These are phyloP conservation scores for Pythium apleroticum DNA, from an alignment of 352 stramenopile genomes.

Conservation along the genomic window DNA sequence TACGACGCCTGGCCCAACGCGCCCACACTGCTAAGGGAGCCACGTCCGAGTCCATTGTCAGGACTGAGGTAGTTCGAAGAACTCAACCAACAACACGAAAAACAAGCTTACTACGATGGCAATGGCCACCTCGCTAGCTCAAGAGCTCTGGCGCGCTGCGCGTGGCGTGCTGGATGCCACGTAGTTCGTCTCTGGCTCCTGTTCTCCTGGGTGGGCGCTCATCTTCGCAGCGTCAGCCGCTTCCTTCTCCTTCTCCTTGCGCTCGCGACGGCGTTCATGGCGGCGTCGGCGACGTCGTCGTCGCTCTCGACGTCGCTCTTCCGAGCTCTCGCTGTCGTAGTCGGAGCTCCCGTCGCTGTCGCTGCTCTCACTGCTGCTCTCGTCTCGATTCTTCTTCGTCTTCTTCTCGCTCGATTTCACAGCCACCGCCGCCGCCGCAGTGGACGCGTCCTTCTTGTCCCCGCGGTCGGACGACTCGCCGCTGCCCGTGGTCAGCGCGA, in stretches of 20 bases:
- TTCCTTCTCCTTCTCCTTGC: neutral
- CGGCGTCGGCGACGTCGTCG: constrained; percentile 7
- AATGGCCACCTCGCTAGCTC: too few species aligned
- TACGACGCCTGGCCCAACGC: too few species aligned
- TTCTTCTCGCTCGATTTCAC: neutral
- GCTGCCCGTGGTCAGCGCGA: constrained; percentile 1
- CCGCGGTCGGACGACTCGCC: neutral
- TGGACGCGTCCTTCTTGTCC: neutral
- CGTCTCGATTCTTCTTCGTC: neutral
- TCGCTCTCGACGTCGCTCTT: constrained; percentile 4
- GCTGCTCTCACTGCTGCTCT: neutral
- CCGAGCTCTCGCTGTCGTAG: constrained; percentile 18
- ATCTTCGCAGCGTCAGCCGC: too few species aligned
- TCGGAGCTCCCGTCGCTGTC: constrained; percentile 5
- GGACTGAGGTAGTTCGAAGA: too few species aligned
- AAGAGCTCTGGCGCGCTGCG: neutral
- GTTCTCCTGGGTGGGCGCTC: neutral
- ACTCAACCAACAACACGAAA: too few species aligned
- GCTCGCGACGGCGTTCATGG: constrained; percentile 2
- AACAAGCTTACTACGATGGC: too few species aligned
- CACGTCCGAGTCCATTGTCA: too few species aligned
- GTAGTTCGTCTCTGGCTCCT: neutral
- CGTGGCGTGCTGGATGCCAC: neutral
- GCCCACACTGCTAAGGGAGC: too few species aligned
- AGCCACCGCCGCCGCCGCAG: neutral